Evolutionary conservation across 2,329 filamentous ascomycete genomes (phyloP), one percentile per base, ranked within the genome.

Genomic region (Neonectria hederae): DNA sequence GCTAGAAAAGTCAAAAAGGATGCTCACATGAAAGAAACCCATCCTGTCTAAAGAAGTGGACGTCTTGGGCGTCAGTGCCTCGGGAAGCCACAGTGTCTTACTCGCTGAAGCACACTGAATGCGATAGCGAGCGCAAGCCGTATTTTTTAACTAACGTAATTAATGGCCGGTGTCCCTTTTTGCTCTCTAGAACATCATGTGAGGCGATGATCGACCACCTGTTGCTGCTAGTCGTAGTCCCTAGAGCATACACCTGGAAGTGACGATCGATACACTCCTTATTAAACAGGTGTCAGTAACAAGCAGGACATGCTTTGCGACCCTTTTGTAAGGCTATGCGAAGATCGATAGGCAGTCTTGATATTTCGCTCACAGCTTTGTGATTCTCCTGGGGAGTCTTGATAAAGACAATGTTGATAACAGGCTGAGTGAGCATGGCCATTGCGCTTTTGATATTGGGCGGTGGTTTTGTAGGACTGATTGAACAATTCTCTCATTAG

Each of bases 61-160:
- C 32, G 1, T 51, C 13, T 17, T 54, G 2, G 28, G 48, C 3
- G 51, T 67, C 1, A 67, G 21, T 1, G 4, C 43, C 3, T 58
- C 65, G 1, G 62, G 52, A 4, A 69, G 59, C 68, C 68, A 70
- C 3, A 62, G 65, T 0, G 68, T 67, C 4, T 69, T 70, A n/a
- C 66, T 67, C 3, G 17, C 17, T 69, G 68, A 4, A 70, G 59
- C 2, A 67, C 65, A 32, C 59, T 69, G 0, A 59, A 67, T 1
- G 68, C 57, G 4, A 70, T 46, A 2, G 62, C 54, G 0, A 69
- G 62, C 5, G 68, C 65, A 19, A 70, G 66, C 1, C 4, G 30
- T 17, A 59, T 17, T 53, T 67, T 5, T 67, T 59, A 2, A 38
- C 26, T 5, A 63, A 42, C 0, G 51, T 62, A 6, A 58, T 8